phyloP scores from a whole-genome alignment of 176 grass and related monocot species.

The Cymbopogon citratus region DNA sequence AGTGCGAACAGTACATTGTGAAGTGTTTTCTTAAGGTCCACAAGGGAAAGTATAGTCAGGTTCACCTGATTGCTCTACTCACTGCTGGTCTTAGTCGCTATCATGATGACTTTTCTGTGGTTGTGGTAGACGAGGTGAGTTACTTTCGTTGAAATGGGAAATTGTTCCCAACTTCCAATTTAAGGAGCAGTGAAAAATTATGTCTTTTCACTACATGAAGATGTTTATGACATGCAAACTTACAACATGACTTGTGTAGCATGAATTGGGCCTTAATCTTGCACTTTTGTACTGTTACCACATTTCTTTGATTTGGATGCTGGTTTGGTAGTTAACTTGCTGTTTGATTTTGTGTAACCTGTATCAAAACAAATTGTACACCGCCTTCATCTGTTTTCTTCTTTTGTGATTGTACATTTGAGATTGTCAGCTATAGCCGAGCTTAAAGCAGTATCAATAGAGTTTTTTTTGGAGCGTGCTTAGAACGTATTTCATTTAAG shows the following conservation, averaged over 20 bases:
- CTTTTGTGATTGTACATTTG: slow-evolving; percentile 1
- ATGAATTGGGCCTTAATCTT: background rate
- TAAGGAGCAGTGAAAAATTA: background rate
- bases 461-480: no score
- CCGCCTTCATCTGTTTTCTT: background rate
- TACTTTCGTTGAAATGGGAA: background rate
- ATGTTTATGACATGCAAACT: background rate
- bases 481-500: no score
- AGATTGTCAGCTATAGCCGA: slow-evolving; percentile 22
- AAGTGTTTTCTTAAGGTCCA: slow-evolving; percentile 98
- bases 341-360: background rate
- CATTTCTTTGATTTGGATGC: slow-evolving; percentile 13
- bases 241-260: background rate
- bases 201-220: background rate
- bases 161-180: background rate
- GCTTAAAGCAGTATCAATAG: slow-evolving; percentile 46
- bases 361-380: background rate
- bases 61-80: slow-evolving; percentile 85
- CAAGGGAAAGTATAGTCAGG: slow-evolving; percentile 95
- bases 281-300: background rate
- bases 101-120: slow-evolving; percentile 78
- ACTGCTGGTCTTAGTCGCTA: slow-evolving; percentile 79
- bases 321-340: background rate
- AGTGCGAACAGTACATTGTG: slow-evolving; percentile 76
- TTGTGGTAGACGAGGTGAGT: slow-evolving; percentile 86